A percentile compares a stretch with the other conserved stretches of the same genome.
Conservation (phyloP, 768 basidiomycete species). For the Mycena maculata region DNA sequence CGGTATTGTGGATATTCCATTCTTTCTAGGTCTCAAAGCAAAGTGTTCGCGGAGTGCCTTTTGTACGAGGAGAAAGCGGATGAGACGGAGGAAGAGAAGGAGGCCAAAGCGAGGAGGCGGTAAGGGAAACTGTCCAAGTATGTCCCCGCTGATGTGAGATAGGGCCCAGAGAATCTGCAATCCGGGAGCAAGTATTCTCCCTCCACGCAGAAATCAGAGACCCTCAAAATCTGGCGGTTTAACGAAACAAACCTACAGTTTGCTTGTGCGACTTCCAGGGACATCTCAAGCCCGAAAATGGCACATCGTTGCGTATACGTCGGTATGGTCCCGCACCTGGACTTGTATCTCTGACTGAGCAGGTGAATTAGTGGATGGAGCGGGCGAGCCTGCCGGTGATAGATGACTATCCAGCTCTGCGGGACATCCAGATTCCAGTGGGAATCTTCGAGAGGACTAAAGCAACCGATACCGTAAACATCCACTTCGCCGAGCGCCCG, state of each 20-base stretch:
- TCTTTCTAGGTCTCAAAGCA: slow-evolving; percentile 63
- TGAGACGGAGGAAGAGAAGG: slow-evolving; percentile 65
- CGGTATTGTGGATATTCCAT: neutral
- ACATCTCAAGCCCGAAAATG: slow-evolving; percentile 59
- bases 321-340: slow-evolving; percentile 45
- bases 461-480: slow-evolving; percentile 27
- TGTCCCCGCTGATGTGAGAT: neutral
- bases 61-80: slow-evolving; percentile 72
- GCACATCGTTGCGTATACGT: slow-evolving; percentile 69
- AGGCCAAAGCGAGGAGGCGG: slow-evolving; percentile 59
- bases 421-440: slow-evolving; percentile 57
- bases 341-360: neutral
- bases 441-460: slow-evolving; percentile 68
- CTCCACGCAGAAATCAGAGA: slow-evolving; percentile 60
- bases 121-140: neutral
- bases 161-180: slow-evolving; percentile 59
- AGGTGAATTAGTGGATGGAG: slow-evolving; percentile 54
- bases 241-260: slow-evolving; percentile 72
- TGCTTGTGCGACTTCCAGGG: slow-evolving; percentile 59
- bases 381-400: slow-evolving; percentile 61
- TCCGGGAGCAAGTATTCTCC: slow-evolving; percentile 52
- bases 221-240: slow-evolving; percentile 67
- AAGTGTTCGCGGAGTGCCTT: slow-evolving; percentile 69
- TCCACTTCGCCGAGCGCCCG: neutral
- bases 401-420: slow-evolving; percentile 63